These are phyloP conservation scores for Allantophomopsis lycopodina DNA, from an alignment of 2,329 filamentous ascomycete species.

Conservation along the genomic window DNA sequence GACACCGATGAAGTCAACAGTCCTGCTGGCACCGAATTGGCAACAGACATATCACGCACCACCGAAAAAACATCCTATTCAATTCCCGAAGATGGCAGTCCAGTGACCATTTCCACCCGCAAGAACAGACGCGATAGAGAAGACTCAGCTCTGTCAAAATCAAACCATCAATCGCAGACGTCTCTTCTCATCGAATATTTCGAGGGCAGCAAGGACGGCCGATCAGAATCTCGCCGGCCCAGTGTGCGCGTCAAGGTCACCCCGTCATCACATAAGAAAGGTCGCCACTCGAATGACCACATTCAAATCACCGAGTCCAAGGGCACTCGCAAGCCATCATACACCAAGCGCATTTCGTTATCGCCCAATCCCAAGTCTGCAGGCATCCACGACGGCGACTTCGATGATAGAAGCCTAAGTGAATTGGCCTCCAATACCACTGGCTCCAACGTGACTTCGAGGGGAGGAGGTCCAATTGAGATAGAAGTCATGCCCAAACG, in stretches of 20 bases:
- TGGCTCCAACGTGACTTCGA: constrained; percentile 60
- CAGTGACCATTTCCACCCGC: constrained; percentile 79
- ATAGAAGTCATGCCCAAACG: constrained; percentile 63
- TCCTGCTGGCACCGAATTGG: constrained; percentile 38
- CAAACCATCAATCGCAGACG: constrained; percentile 48
- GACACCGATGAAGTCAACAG: constrained; percentile 51
- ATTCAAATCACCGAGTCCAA: constrained; percentile 78
- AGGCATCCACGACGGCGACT: constrained; percentile 32
- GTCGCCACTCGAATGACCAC: constrained; percentile 48
- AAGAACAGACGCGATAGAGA: constrained; percentile 41
- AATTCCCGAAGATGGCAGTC: constrained; percentile 75
- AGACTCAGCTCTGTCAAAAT: constrained; percentile 33
- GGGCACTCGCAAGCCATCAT: constrained; percentile 54
- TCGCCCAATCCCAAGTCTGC: constrained; percentile 25
- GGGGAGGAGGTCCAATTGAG: constrained; percentile 60
- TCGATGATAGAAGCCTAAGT: constrained; percentile 50
- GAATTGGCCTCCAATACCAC: constrained; percentile 70
- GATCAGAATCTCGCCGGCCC: constrained; percentile 40
- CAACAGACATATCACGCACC: constrained; percentile 53
- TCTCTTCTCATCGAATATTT: constrained; percentile 68
- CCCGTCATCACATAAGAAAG: constrained; percentile 38
- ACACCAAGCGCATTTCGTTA: constrained; percentile 54
- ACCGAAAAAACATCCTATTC: constrained; percentile 62
- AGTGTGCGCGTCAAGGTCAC: constrained; percentile 62
- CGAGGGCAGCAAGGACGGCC: constrained; percentile 46